These are phyloP conservation scores for Hymenoscyphus albidus DNA, from an alignment of 2,329 filamentous ascomycete species.

Conservation along the genomic window DNA sequence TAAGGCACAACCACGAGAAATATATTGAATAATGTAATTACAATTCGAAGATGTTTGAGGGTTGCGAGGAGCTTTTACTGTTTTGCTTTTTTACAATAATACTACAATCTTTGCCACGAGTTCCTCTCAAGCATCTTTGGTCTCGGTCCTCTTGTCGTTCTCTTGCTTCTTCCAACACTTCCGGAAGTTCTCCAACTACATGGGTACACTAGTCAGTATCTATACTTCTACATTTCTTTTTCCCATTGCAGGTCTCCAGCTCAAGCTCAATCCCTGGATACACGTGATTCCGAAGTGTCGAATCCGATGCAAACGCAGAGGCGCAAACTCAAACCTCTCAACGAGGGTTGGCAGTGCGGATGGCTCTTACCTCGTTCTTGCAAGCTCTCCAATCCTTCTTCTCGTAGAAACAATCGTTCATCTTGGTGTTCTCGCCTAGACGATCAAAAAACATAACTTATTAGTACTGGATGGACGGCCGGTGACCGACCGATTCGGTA, in stretches of 20 bases:
- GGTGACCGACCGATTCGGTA: conserved; percentile 9
- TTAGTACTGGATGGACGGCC: not conserved
- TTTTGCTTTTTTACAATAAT: not conserved
- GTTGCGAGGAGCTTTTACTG: not conserved
- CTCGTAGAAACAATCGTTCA: conserved; percentile 95
- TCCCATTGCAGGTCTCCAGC: not conserved
- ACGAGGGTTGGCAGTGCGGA: not conserved
- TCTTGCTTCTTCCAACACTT: conserved; percentile 88
- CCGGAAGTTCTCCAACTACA: conserved; percentile 83
- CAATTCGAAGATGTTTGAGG: not conserved
- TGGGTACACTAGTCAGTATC: conserved; percentile 16
- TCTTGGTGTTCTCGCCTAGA: conserved; percentile 76
- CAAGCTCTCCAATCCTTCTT: conserved; percentile 95
- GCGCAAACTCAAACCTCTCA: not conserved
- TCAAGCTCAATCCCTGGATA: not conserved
- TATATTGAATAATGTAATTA: not conserved
- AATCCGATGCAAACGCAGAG: not conserved
- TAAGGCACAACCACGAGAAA: not conserved
- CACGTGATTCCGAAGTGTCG: conserved; percentile 26
- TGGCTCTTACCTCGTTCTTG: conserved; percentile 69
- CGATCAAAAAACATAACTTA: not conserved
- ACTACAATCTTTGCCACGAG: not conserved
- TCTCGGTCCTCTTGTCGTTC: conserved; percentile 77
- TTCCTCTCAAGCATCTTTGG: conserved; percentile 58
- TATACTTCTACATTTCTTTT: conserved; percentile 4